Evolutionary conservation across 108 stramenopile genomes (phyloP).

Genomic region (Mediolabrus comicus): DNA sequence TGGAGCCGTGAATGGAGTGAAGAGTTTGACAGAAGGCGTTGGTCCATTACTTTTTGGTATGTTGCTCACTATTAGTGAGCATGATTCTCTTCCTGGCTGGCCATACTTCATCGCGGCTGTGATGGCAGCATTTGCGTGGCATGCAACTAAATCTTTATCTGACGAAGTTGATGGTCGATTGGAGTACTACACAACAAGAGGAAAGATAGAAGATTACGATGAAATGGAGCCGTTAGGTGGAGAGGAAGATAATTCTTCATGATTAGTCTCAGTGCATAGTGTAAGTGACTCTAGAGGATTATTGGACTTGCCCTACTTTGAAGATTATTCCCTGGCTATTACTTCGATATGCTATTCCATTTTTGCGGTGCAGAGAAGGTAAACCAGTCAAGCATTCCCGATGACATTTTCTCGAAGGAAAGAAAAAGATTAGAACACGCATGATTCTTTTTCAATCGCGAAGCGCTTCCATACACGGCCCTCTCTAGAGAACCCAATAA

Average conservation of each 20-base stretch:
- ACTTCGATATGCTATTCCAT: no score
- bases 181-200: neutral
- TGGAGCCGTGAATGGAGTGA: slow-evolving; percentile 95
- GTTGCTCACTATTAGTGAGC: slow-evolving; percentile 74
- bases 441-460: no score
- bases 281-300: no score
- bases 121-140: slow-evolving; percentile 57
- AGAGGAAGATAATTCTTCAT: neutral
- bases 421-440: no score
- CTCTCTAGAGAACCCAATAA: no score
- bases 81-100: slow-evolving; percentile 66
- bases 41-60: slow-evolving; percentile 82
- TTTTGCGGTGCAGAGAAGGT: no score
- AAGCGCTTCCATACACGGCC: no score
- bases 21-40: slow-evolving; percentile 92
- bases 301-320: no score
- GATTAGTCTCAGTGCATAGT: neutral
- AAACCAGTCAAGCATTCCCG: no score
- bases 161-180: slow-evolving; percentile 26
- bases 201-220: neutral
- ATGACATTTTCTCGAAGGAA: no score
- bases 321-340: no score
- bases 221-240: neutral
- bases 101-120: slow-evolving; percentile 54
- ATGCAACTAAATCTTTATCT: slow-evolving; percentile 46